These are phyloP conservation scores for Xylariaceae sp. DNA, from an alignment of 2,329 filamentous ascomycete genomes.

Conservation along the genomic window DNA sequence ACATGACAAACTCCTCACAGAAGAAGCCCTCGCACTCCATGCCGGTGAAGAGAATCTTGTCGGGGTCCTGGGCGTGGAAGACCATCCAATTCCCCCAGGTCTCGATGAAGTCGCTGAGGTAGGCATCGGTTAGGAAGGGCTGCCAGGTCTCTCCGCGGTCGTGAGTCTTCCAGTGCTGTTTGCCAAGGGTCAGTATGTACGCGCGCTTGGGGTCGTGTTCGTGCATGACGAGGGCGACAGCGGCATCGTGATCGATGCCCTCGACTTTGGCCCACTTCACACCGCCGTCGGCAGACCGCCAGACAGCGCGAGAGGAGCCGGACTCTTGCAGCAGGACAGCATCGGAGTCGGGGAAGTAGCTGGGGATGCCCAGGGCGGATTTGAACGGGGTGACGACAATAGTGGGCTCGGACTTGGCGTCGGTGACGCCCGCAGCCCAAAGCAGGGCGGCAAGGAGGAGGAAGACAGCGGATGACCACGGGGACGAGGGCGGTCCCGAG, in stretches of 20 bases:
- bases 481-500: slow-evolving; percentile 45
- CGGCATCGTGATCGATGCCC: slow-evolving; percentile 61
- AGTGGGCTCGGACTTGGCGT: slow-evolving; percentile 63
- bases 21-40: slow-evolving; percentile 64
- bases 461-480: slow-evolving; percentile 31
- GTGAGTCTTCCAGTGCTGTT: slow-evolving; percentile 76
- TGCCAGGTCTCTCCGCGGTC: slow-evolving; percentile 82
- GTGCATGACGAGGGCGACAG: slow-evolving; percentile 68
- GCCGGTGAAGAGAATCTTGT: slow-evolving; percentile 83
- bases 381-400: slow-evolving; percentile 66
- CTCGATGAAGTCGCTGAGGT: slow-evolving; percentile 52
- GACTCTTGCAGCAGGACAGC: slow-evolving; percentile 73
- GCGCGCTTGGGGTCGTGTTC: slow-evolving; percentile 75
- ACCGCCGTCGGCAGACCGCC: slow-evolving; percentile 79
- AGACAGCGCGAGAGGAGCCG: slow-evolving; percentile 58
- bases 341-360: slow-evolving; percentile 91
- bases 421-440: slow-evolving; percentile 30
- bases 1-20: slow-evolving; percentile 63
- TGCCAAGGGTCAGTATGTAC: slow-evolving; percentile 69
- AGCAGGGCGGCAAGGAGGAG: slow-evolving; percentile 36
- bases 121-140: slow-evolving; percentile 63
- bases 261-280: slow-evolving; percentile 68
- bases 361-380: slow-evolving; percentile 64
- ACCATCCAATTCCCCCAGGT: slow-evolving; percentile 51
- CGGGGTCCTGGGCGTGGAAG: slow-evolving; percentile 81